Evolutionary conservation across 1,284 basidiomycete genomes (phyloP).

Genomic region (Trichosporon inkin): DNA sequence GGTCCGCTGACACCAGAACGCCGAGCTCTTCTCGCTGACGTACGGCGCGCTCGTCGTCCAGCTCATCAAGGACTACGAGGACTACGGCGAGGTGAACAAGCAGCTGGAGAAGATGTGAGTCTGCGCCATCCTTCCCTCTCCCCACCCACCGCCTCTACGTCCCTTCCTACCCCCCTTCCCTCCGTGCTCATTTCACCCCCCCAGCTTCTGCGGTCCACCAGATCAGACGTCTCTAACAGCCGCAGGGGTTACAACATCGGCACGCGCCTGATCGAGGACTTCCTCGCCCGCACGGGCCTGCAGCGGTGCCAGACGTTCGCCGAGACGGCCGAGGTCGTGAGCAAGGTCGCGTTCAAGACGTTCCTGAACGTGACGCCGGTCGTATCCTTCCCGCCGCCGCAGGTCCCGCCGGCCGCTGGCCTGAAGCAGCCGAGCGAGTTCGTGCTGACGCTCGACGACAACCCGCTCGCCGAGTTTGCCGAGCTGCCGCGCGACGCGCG

Average conservation of each 20-base stretch:
- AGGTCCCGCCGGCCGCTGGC: slow-evolving; percentile 45
- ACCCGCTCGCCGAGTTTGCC: slow-evolving; percentile 94
- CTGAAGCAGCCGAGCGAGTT: slow-evolving; percentile 56
- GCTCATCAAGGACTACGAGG: slow-evolving; percentile 98
- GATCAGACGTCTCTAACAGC: not conserved
- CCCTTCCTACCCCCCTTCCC: not conserved
- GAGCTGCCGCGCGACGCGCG: slow-evolving; percentile 87
- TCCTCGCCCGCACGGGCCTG: slow-evolving; percentile 81
- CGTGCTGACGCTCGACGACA: slow-evolving; percentile 85
- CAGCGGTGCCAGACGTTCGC: slow-evolving; percentile 84
- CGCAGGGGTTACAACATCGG: slow-evolving; percentile 98
- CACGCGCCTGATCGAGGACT: slow-evolving; percentile 93
- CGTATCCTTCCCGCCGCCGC: slow-evolving; percentile 62
- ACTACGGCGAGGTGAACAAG: slow-evolving; percentile 76
- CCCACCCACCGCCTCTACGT: not conserved
- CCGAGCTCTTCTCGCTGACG: slow-evolving; percentile 93
- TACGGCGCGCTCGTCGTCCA: slow-evolving; percentile 98
- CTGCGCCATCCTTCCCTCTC: not conserved
- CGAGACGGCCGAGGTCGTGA: slow-evolving; percentile 88
- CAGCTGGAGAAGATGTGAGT: slow-evolving; percentile 61
- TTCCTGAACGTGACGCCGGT: slow-evolving; percentile 90
- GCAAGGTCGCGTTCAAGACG: slow-evolving; percentile 98
- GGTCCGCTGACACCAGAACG: slow-evolving; percentile 57
- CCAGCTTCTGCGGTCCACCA: not conserved
- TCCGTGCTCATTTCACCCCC: not conserved